Evolutionary conservation across 23 red algal species (phyloP).

Genomic region (Porphyridium purpureum): DNA sequence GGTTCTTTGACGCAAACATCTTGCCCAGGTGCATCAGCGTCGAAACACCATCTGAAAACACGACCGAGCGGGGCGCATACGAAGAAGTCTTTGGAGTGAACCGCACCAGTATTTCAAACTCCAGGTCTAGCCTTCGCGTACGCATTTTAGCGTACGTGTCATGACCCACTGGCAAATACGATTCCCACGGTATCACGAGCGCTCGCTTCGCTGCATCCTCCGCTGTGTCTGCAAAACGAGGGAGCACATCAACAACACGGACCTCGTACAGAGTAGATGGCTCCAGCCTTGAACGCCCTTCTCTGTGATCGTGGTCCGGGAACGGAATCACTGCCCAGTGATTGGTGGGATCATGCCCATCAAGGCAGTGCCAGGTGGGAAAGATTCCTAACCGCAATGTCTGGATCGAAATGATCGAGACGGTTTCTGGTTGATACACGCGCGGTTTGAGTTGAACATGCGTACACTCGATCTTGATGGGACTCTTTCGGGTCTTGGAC

Average conservation of each 20-base stretch:
- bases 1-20: conserved; percentile 18
- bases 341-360: no score
- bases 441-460: not conserved
- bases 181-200: not conserved
- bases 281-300: no score
- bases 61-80: conserved; percentile 16
- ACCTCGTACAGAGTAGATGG: no score
- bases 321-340: no score
- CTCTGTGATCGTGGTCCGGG: no score
- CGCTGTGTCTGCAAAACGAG: not conserved
- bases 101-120: not conserved
- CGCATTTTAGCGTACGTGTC: not conserved
- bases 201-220: not conserved
- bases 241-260: not conserved
- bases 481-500: not conserved
- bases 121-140: not conserved
- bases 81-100: conserved; percentile 7
- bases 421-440: not conserved
- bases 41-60: conserved; percentile 50
- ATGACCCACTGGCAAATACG: not conserved
- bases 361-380: not conserved
- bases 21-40: conserved; percentile 34
- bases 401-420: not conserved
- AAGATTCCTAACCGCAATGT: not conserved
- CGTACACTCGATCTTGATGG: not conserved